Percentiles rank a stretch among this genome's conserved stretches.
Evolutionary conservation across 441 rosid species (phyloP).

Genomic region (Corymbia citriodora): DNA sequence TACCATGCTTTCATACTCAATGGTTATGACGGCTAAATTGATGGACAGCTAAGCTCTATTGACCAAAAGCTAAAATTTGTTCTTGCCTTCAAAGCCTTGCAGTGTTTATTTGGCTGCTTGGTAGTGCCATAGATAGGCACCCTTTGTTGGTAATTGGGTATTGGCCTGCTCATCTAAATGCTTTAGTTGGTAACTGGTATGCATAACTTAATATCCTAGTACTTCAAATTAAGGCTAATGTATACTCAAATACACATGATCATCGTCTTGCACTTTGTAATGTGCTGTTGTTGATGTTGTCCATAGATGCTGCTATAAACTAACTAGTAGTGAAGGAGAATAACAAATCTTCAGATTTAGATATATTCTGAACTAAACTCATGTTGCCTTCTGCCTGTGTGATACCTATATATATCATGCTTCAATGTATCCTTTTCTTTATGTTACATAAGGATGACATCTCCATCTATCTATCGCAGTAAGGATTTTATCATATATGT

Average conservation of each 20-base stretch:
- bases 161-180: neutral
- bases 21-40: neutral
- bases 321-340: too few relatives aligned
- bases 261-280: neutral
- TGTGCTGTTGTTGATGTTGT: neutral
- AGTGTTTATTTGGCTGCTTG: neutral
- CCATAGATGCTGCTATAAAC: neutral
- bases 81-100: neutral
- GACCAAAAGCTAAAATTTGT: neutral
- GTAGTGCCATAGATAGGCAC: neutral
- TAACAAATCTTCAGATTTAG: neutral
- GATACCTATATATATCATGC: neutral
- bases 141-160: neutral
- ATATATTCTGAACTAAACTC: neutral
- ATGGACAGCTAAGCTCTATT: neutral
- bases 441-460: neutral
- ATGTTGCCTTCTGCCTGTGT: neutral
- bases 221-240: neutral
- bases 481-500: conserved; percentile 74
- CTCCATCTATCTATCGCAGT: conserved; percentile 33
- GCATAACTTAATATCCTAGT: neutral
- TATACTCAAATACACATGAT: neutral
- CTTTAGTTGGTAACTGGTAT: neutral
- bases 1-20: neutral
- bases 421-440: neutral